Conservation (phyloP, 2,329 filamentous ascomycete genomes). For the Sporothrix pseudoabietina region DNA sequence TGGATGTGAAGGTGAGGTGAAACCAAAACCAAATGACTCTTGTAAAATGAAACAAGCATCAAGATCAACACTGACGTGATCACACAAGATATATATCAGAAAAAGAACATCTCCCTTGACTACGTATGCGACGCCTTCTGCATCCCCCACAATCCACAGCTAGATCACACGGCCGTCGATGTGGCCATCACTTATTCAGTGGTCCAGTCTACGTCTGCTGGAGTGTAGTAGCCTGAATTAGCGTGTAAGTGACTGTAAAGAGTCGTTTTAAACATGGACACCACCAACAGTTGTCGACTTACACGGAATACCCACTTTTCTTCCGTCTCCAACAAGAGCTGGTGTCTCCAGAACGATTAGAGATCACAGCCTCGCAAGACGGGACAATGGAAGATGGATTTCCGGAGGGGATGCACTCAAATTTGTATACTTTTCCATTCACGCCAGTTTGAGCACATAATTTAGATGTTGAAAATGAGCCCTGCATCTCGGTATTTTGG, state of each 20-base stretch:
- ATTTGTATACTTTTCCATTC: not conserved
- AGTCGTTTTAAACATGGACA: not conserved
- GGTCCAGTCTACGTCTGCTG: not conserved
- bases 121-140: not conserved
- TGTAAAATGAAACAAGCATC: not conserved
- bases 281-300: not conserved
- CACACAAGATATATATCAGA: not conserved
- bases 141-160: not conserved
- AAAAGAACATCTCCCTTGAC: not conserved
- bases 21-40: not conserved
- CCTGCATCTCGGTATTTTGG: not conserved
- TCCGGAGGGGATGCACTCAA: not conserved
- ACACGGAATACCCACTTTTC: constrained; percentile 15
- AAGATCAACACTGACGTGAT: not conserved
- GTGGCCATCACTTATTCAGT: not conserved
- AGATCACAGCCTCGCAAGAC: not conserved
- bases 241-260: not conserved
- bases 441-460: not conserved
- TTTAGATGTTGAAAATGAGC: not conserved
- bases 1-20: not conserved
- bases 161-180: not conserved
- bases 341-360: not conserved
- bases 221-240: not conserved
- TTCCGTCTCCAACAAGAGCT: not conserved
- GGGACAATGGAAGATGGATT: not conserved